These are phyloP conservation scores for Dactylellina haptotyla DNA, from an alignment of 2,329 filamentous ascomycete species.

Conservation along the genomic window DNA sequence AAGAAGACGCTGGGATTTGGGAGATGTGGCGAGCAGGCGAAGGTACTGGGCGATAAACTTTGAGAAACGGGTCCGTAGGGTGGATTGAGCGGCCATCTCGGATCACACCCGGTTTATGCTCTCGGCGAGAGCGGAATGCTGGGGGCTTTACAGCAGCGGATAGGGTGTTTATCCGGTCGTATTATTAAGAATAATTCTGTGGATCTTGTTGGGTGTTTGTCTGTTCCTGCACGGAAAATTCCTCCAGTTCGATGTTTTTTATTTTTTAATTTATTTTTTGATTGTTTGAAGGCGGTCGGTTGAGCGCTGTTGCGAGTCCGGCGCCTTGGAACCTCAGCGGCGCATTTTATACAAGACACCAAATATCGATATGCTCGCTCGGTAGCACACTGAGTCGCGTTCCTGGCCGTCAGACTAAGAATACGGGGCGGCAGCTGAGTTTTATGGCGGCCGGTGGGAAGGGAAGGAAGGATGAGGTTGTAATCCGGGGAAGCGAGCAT, in stretches of 20 bases:
- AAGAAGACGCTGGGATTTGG: conserved; percentile 76
- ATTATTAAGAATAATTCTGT: too few relatives aligned
- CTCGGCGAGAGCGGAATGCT: conserved; percentile 20
- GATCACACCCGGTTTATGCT: conserved; percentile 32
- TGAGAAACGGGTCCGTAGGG: conserved; percentile 74
- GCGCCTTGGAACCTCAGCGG: neutral
- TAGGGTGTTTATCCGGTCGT: conserved; percentile 5
- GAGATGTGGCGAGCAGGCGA: conserved; percentile 68
- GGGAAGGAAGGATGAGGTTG: conserved; percentile 29
- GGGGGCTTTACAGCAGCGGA: conserved; percentile 1
- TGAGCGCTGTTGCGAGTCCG: conserved; percentile 4
- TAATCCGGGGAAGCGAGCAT: conserved; percentile 53
- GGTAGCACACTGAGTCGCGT: neutral
- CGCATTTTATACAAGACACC: conserved; percentile 1
- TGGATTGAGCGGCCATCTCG: conserved; percentile 87
- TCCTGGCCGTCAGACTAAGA: neutral
- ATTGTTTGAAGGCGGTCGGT: neutral
- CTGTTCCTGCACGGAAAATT: neutral
- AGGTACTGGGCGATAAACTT: conserved; percentile 72
- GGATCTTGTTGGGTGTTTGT: conserved; percentile 11
- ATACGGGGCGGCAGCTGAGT: conserved; percentile 40
- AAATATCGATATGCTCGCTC: neutral
- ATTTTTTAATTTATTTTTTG: too few relatives aligned
- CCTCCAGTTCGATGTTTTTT: too few relatives aligned
- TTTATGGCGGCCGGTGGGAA: conserved; percentile 34